These are phyloP conservation scores for Penicillium malachiteum DNA, from an alignment of 495 filamentous ascomycete genomes.

Conservation along the genomic window DNA sequence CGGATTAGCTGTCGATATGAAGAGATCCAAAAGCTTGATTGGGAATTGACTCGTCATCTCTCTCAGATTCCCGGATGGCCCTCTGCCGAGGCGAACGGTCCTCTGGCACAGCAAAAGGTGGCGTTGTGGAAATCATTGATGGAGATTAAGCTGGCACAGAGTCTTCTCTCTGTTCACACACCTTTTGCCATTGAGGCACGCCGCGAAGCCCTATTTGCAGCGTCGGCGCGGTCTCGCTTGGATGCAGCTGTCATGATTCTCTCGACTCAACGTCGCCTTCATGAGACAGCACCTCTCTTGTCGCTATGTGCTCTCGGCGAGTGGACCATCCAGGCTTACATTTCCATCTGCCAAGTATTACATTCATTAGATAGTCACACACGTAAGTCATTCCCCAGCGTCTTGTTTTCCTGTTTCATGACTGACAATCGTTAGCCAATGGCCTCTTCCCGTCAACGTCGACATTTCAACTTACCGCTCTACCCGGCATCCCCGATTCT, in stretches of 20 bases:
- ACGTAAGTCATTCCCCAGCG: slow-evolving; percentile 3
- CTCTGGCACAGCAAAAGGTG: slow-evolving; percentile 31
- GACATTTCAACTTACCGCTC: slow-evolving; percentile 25
- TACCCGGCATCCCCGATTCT: slow-evolving; percentile 38
- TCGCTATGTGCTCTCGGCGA: slow-evolving; percentile 41
- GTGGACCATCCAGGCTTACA: slow-evolving; percentile 41
- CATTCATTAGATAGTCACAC: slow-evolving; percentile 19
- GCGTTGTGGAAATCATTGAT: slow-evolving; percentile 34
- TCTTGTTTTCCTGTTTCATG: neutral
- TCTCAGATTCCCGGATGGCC: slow-evolving; percentile 37
- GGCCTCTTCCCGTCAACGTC: slow-evolving; percentile 15
- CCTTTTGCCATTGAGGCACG: slow-evolving; percentile 44
- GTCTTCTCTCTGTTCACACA: slow-evolving; percentile 40
- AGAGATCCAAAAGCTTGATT: slow-evolving; percentile 43
- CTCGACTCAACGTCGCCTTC: slow-evolving; percentile 34
- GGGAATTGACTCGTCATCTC: slow-evolving; percentile 39
- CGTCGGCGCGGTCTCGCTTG: slow-evolving; percentile 38
- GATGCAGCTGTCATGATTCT: slow-evolving; percentile 43
- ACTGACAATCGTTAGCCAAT: slow-evolving; percentile 6
- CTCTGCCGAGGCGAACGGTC: slow-evolving; percentile 19
- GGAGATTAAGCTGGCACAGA: slow-evolving; percentile 38
- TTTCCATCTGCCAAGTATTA: slow-evolving; percentile 39
- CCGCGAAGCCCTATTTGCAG: slow-evolving; percentile 37
- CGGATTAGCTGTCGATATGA: slow-evolving; percentile 45
- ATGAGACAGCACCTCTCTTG: slow-evolving; percentile 35